Conservation (phyloP, 805 yeast genomes). For the Candida koratica region DNA sequence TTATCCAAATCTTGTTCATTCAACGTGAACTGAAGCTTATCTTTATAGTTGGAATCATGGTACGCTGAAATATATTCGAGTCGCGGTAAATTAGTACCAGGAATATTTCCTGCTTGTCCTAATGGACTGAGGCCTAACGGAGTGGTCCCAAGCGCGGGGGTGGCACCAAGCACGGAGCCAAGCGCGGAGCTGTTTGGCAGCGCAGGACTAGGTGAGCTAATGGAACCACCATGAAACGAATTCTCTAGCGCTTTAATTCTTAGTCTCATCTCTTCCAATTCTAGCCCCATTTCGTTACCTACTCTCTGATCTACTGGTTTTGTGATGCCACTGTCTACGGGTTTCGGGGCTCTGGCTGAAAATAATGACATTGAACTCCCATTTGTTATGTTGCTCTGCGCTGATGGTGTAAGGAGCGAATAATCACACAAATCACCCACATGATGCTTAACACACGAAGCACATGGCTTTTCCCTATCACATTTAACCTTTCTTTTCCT, state of each 20-base stretch:
- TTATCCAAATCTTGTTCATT: background rate
- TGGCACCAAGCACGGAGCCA: background rate
- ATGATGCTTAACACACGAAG: constrained; percentile 38
- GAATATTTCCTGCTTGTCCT: background rate
- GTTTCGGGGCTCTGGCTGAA: background rate
- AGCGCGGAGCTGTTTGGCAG: background rate
- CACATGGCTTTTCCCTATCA: constrained; percentile 40
- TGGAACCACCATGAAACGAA: background rate
- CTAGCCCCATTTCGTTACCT: constrained; percentile 6
- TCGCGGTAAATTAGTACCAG: constrained; percentile 15
- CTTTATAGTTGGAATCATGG: background rate
- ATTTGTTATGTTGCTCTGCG: background rate
- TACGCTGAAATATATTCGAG: background rate
- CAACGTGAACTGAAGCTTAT: background rate
- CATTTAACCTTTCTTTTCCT: constrained; percentile 42
- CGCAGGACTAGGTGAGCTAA: background rate
- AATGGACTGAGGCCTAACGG: no score
- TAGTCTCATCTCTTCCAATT: constrained; percentile 33
- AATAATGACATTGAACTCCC: background rate
- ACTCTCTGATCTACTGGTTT: background rate
- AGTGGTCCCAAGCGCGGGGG: background rate
- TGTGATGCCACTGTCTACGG: background rate
- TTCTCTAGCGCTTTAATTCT: constrained; percentile 45
- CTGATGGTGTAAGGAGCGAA: constrained; percentile 10
- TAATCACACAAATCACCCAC: constrained; percentile 39